Conservation (phyloP, 495 filamentous ascomycete genomes). For the Penicillium alfredii region DNA sequence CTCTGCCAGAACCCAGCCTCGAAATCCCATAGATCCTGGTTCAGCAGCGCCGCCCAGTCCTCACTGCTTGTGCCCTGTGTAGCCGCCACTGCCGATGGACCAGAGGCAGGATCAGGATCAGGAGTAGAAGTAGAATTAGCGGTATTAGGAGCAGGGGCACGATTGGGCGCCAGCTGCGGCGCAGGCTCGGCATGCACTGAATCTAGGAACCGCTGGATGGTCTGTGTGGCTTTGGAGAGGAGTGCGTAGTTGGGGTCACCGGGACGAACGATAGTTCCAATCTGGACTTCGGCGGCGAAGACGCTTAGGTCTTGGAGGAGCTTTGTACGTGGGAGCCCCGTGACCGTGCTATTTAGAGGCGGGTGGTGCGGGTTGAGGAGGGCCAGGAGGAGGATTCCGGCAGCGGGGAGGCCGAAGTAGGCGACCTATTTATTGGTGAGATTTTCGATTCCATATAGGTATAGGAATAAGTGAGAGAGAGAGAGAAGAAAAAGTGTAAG, state of each 20-base stretch:
- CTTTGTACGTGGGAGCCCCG: constrained; percentile 19
- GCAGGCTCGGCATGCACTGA: constrained; percentile 20
- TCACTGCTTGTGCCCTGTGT: too few species aligned
- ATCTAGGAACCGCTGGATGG: constrained; percentile 29
- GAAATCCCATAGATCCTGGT: constrained; percentile 29
- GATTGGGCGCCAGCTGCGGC: too few species aligned
- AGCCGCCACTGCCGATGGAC: too few species aligned
- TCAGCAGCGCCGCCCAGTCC: constrained; percentile 26
- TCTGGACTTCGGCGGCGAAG: constrained; percentile 35
- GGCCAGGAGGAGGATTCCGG: constrained; percentile 35
- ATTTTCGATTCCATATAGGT: too few species aligned
- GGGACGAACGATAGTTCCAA: constrained; percentile 26
- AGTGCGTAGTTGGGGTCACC: constrained; percentile 34
- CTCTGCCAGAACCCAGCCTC: constrained; percentile 30
- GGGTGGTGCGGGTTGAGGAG: constrained; percentile 27
- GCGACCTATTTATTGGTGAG: constrained; percentile 25
- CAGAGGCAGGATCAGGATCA: too few species aligned
- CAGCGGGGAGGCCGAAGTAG: constrained; percentile 38
- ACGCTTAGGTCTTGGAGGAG: constrained; percentile 31
- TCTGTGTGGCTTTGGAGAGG: constrained; percentile 25
- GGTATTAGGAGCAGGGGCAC: too few species aligned
- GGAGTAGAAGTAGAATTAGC: too few species aligned
- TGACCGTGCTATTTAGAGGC: constrained; percentile 2
- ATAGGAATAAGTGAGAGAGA: too few species aligned
- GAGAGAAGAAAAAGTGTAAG: not conserved